Evolutionary conservation across 129 eudicot genomes (phyloP).

Genomic region (Arctium minus): DNA sequence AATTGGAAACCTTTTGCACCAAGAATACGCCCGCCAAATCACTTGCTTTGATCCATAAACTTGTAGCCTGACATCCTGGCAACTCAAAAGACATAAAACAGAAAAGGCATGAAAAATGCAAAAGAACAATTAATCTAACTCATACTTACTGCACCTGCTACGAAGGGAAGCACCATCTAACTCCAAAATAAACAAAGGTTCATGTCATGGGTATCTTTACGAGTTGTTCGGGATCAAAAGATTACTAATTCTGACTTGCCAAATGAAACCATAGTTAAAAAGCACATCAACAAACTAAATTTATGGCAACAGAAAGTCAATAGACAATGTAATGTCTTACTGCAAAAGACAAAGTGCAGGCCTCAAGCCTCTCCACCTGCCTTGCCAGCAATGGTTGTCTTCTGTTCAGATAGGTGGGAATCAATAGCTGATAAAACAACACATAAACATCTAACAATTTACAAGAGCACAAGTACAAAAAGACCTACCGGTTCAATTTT

Average conservation of each 20-base stretch:
- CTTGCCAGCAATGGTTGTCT: constrained; percentile 46
- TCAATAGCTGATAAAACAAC: neutral
- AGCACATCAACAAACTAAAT: neutral
- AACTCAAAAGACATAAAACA: too few relatives aligned
- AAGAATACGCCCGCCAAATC: too few relatives aligned
- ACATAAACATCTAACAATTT: neutral
- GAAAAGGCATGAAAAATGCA: too few relatives aligned
- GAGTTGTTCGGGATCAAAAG: constrained; percentile 29
- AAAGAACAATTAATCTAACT: too few relatives aligned
- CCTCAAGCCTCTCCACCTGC: constrained; percentile 61
- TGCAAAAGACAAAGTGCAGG: neutral
- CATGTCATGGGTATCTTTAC: constrained; percentile 1
- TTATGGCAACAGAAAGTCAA: neutral
- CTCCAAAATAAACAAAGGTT: constrained; percentile 18
- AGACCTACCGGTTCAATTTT: constrained; percentile 37
- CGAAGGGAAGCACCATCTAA: constrained; percentile 21
- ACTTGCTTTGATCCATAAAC: too few relatives aligned
- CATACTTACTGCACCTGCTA: constrained; percentile 27
- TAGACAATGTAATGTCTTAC: constrained; percentile 26
- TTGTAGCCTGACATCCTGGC: too few relatives aligned
- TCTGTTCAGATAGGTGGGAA: constrained; percentile 29
- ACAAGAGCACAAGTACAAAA: neutral
- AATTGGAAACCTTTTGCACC: too few relatives aligned
- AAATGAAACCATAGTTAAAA: constrained; percentile 4
- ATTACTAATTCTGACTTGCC: constrained; percentile 28